These are phyloP conservation scores for Aureobasidium subglaciale DNA, from an alignment of 2,329 filamentous ascomycete genomes.

Conservation along the genomic window DNA sequence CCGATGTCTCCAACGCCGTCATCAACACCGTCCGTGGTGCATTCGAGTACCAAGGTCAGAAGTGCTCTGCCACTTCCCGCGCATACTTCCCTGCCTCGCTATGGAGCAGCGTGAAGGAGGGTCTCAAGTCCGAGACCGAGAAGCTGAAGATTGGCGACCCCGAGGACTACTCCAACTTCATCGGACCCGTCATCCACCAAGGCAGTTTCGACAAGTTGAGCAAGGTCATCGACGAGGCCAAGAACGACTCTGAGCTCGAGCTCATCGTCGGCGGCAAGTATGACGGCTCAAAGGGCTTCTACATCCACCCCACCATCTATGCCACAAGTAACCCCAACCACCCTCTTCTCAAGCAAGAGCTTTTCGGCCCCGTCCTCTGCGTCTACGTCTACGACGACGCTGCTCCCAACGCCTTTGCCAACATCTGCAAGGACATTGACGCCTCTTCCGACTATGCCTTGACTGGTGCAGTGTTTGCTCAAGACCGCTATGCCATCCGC, in stretches of 20 bases:
- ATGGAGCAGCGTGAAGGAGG: conserved; percentile 64
- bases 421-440: conserved; percentile 60
- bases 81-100: conserved; percentile 69
- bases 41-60: conserved; percentile 88
- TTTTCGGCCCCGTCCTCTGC: conserved; percentile 73
- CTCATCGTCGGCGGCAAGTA: conserved; percentile 70
- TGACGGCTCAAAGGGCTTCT: conserved; percentile 73
- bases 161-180: conserved; percentile 67
- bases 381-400: conserved; percentile 71
- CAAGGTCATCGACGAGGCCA: conserved; percentile 71
- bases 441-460: conserved; percentile 68
- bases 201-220: conserved; percentile 74
- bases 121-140: conserved; percentile 60
- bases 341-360: conserved; percentile 66
- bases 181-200: conserved; percentile 80
- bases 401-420: conserved; percentile 46
- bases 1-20: conserved; percentile 71
- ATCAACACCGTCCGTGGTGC: conserved; percentile 78
- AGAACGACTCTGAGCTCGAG: conserved; percentile 64
- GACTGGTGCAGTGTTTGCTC: conserved; percentile 69
- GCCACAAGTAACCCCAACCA: conserved; percentile 65
- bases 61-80: conserved; percentile 79
- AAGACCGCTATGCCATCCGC: conserved; percentile 58
- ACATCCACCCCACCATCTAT: conserved; percentile 78
- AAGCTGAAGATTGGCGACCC: conserved; percentile 65